Evolutionary conservation across 2,329 filamentous ascomycete genomes (phyloP), one percentile per base, ranked within the genome.

Genomic region (Akanthomyces uredinophilus): DNA sequence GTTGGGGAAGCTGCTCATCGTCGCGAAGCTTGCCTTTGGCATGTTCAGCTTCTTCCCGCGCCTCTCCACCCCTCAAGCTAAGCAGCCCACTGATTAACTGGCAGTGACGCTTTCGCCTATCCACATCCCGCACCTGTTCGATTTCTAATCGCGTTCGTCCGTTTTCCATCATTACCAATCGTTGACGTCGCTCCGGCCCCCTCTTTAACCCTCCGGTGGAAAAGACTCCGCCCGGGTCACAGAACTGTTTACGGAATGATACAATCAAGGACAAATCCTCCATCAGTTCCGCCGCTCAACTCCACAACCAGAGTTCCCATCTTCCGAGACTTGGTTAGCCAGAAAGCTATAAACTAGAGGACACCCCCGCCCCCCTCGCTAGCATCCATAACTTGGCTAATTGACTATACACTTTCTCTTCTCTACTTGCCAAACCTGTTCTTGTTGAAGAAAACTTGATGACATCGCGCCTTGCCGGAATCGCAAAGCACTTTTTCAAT

Each of bases 401-500:
- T 49, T 49, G 29, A 20, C 18, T n/a, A 24, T 24, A 35, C 41
- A 5, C 22, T 5, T 43, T 57, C 27, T 8, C 13, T 37, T n/a
- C 50, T 41, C n/a, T 18, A n/a, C n/a, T n/a, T n/a, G 2, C 51
- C 11, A n/a, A 5, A 3, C 7, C 13, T 37, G 22, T 18, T 11
- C 11, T 20, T 47, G 11, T 22, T 14, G 2, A 27, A 27, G 13
- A 7, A 18, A 47, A 44, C 27, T 50, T 47, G 39, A 71, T 72
- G 69, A 69, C 69, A 61, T 68, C 64, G 29, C 70, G 70, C 53
- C 64, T 72, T 62, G 16, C 53, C 32, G 65, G 68, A 43, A 61
- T 71, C 18, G 66, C 65, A 65, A 67, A 65, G 50, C 70, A 71
- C 54, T 59, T 72, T 56, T 59, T 68, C 65, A 69, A 54, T 11